Percentiles rank a stretch among this genome's conserved stretches.
Conservation (phyloP, 192 early-diverging fungal genomes). For the Linnemannia elongata region DNA sequence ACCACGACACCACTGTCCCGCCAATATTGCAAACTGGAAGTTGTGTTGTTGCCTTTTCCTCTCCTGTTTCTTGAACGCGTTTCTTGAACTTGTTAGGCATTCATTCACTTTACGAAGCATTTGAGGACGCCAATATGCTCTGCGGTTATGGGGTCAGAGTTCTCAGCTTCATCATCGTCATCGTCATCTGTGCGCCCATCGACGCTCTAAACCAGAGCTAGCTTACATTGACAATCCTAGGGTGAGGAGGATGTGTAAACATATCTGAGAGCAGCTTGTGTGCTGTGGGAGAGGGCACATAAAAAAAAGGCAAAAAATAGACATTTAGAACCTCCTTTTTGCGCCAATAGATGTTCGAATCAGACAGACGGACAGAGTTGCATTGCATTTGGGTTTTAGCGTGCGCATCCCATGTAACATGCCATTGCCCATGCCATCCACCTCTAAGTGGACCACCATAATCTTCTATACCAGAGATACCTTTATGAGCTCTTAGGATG, state of each 20-base stretch:
- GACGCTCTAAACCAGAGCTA: neutral
- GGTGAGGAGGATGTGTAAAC: neutral
- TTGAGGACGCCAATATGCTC: neutral
- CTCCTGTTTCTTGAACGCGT: neutral
- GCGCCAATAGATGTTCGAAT: neutral
- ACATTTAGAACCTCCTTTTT: neutral
- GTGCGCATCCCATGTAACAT: neutral
- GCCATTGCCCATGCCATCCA: neutral
- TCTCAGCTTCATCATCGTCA: neutral
- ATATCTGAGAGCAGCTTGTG: conserved; percentile 1
- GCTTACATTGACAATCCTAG: neutral
- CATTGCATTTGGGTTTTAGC: neutral
- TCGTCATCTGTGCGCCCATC: neutral
- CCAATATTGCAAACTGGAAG: neutral
- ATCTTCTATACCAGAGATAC: too few relatives aligned
- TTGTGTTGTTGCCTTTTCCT: neutral
- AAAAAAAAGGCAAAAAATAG: neutral
- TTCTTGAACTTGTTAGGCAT: neutral
- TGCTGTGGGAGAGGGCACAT: neutral
- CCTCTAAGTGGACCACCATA: too few relatives aligned
- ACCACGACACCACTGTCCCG: neutral
- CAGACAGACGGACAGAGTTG: neutral
- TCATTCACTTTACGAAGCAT: too few relatives aligned
- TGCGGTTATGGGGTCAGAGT: too few relatives aligned
- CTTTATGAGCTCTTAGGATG: too few relatives aligned